Evolutionary conservation across 768 basidiomycete species (phyloP).

Genomic region (Boletus edulis): DNA sequence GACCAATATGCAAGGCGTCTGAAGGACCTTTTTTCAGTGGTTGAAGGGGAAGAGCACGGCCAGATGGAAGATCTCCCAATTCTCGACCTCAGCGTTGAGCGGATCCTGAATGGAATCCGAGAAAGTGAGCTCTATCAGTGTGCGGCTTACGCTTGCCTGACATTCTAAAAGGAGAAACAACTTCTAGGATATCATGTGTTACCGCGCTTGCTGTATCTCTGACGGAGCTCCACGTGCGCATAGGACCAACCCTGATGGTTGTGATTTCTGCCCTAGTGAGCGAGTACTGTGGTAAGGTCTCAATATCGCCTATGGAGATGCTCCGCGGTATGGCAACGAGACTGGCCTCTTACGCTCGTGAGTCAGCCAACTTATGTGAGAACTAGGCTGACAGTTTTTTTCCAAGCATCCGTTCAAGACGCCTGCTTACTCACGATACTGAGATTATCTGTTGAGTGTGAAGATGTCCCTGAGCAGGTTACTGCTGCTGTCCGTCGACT

Average conservation of each 20-base stretch:
- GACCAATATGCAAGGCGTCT: constrained; percentile 56
- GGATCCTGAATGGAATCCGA: constrained; percentile 48
- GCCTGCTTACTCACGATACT: constrained; percentile 71
- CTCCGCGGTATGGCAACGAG: constrained; percentile 45
- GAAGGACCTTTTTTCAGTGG: constrained; percentile 37
- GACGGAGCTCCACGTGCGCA: constrained; percentile 33
- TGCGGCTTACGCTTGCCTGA: constrained; percentile 11
- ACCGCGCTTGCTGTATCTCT: constrained; percentile 46
- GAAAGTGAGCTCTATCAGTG: constrained; percentile 40
- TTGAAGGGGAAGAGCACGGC: constrained; percentile 34
- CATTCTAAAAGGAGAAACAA: constrained; percentile 33
- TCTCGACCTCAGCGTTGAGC: constrained; percentile 57
- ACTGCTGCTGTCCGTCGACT: constrained; percentile 41
- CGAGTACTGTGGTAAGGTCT: constrained; percentile 53
- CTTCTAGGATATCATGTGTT: constrained; percentile 44
- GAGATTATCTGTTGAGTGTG: constrained; percentile 58
- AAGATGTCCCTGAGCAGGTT: constrained; percentile 48
- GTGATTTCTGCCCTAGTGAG: constrained; percentile 67
- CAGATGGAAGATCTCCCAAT: constrained; percentile 37
- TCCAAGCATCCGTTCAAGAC: constrained; percentile 68
- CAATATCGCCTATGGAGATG: constrained; percentile 49
- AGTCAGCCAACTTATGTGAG: constrained; percentile 26
- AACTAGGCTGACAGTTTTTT: background rate
- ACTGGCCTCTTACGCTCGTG: constrained; percentile 43
- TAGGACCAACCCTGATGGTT: constrained; percentile 62